A percentile compares a stretch with the other conserved stretches of the same genome.
Conservation (phyloP, 441 rosid genomes). For the Gossypium gossypioides region DNA sequence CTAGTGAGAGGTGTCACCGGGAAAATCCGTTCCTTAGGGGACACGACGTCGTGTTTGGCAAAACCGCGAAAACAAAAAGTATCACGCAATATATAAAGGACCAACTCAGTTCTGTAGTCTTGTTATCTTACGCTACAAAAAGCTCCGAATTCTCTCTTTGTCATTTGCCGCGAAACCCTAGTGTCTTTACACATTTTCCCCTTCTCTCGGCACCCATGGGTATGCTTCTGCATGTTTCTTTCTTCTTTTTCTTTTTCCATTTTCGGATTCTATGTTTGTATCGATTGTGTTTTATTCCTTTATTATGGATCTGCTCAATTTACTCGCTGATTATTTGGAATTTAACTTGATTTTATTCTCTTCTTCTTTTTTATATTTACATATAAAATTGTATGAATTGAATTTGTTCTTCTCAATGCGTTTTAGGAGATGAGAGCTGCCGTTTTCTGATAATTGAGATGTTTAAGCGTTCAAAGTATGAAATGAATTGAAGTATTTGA, state of each 20-base stretch:
- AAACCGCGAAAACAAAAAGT: not conserved
- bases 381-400: not conserved
- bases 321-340: not conserved
- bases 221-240: not conserved
- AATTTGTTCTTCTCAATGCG: not conserved
- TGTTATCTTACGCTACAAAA: not conserved
- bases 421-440: not conserved
- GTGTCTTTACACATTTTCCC: not conserved
- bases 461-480: not conserved
- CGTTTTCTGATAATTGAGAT: not conserved
- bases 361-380: not conserved
- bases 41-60: not conserved
- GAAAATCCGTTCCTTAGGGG: not conserved
- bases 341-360: not conserved
- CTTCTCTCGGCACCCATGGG: constrained; percentile 4
- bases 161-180: not conserved
- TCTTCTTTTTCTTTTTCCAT: not conserved
- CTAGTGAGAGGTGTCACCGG: not conserved
- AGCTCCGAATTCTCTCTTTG: not conserved
- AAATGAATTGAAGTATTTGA: not conserved
- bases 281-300: not conserved
- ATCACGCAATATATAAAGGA: not conserved
- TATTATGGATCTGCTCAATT: not conserved
- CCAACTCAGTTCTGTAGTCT: not conserved
- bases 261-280: not conserved